Evolutionary conservation across 768 basidiomycete genomes (phyloP).

Genomic region (Tulasnella sp.): DNA sequence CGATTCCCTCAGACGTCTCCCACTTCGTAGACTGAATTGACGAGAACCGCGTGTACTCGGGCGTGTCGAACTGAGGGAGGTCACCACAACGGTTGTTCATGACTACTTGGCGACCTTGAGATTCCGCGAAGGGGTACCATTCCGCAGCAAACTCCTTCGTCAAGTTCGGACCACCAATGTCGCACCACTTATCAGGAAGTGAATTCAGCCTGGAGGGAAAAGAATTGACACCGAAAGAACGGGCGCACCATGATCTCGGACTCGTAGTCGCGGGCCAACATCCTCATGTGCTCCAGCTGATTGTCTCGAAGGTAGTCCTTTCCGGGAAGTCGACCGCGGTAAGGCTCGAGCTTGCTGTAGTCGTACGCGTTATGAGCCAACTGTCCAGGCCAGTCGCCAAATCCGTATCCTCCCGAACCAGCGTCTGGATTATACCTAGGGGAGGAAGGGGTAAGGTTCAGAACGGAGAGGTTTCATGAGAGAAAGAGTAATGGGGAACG

Average conservation of each 20-base stretch:
- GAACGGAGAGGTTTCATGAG: too few species aligned
- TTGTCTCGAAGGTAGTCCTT: constrained; percentile 51
- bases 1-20: constrained; percentile 58
- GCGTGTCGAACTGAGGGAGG: constrained; percentile 53
- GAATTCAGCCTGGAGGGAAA: constrained; percentile 17
- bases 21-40: constrained; percentile 48
- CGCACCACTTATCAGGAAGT: constrained; percentile 47
- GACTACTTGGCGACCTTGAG: constrained; percentile 45
- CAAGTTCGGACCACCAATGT: constrained; percentile 43
- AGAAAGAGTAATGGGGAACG: not conserved
- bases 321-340: constrained; percentile 50
- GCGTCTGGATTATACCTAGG: constrained; percentile 54
- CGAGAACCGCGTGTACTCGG: constrained; percentile 50
- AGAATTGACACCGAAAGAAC: not conserved
- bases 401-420: constrained; percentile 45
- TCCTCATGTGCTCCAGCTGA: constrained; percentile 51
- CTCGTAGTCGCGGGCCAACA: constrained; percentile 46
- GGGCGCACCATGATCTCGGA: constrained; percentile 52
- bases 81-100: constrained; percentile 48
- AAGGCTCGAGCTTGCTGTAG: constrained; percentile 47
- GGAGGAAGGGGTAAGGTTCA: not conserved
- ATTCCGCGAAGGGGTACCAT: constrained; percentile 30
- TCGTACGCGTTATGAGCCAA: constrained; percentile 53
- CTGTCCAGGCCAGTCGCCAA: constrained; percentile 50
- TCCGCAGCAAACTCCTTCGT: constrained; percentile 27